These are phyloP conservation scores for Grifola frondosa DNA, from an alignment of 1,284 basidiomycete genomes.

Conservation along the genomic window DNA sequence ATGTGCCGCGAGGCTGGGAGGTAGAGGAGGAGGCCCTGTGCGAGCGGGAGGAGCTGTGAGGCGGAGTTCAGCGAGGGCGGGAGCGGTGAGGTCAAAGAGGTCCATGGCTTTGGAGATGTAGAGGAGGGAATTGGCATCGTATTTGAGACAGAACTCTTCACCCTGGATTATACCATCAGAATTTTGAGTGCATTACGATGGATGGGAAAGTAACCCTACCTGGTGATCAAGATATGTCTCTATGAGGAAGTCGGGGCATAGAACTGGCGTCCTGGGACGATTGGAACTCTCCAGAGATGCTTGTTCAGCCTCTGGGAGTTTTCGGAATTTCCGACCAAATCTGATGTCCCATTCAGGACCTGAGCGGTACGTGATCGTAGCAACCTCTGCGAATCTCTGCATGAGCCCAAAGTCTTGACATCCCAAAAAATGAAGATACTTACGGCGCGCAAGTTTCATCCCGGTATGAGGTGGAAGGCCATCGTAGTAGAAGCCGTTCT, in stretches of 20 bases:
- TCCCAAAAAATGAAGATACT: conserved; percentile 31
- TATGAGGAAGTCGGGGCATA: conserved; percentile 97
- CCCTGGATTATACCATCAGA: conserved; percentile 46
- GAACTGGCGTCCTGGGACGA: conserved; percentile 58
- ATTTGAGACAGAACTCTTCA: conserved; percentile 97
- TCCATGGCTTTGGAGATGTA: conserved; percentile 99
- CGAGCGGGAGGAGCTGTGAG: conserved; percentile 38
- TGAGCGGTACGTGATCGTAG: conserved; percentile 98
- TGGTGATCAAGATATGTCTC: conserved; percentile 99
- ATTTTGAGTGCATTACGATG: neutral
- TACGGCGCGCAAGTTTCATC: conserved; percentile 97
- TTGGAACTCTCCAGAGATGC: conserved; percentile 24
- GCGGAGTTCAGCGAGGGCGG: conserved; percentile 72
- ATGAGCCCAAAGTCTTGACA: conserved; percentile 1
- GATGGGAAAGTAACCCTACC: conserved; percentile 35
- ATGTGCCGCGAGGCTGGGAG: conserved; percentile 28
- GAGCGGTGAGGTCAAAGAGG: conserved; percentile 91
- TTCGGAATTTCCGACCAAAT: conserved; percentile 80
- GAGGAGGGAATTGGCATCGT: conserved; percentile 98
- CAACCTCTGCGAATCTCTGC: conserved; percentile 71
- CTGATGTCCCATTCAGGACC: conserved; percentile 99
- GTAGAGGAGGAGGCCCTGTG: conserved; percentile 25
- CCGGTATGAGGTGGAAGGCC: conserved; percentile 93
- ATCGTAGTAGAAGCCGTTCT: conserved; percentile 97
- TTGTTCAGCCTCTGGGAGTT: conserved; percentile 36